Evolutionary conservation across 371 early-diverging fungal genomes (phyloP).

Genomic region (Batrachochytrium dendrobatidis): DNA sequence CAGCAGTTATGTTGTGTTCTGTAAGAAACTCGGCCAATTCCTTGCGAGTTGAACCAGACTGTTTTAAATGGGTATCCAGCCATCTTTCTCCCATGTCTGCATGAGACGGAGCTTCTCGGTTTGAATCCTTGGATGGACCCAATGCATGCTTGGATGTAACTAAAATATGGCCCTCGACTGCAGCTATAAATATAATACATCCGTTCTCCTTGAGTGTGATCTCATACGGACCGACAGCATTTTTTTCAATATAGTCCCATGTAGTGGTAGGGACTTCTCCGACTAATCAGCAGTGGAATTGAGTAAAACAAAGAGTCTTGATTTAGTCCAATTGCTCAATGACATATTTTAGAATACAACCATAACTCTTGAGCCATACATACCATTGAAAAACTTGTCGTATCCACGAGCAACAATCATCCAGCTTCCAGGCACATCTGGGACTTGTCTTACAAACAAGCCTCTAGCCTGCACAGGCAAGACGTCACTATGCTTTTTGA

Average conservation of each 20-base stretch:
- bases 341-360: no score
- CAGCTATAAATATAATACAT: constrained; percentile 83
- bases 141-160: constrained; percentile 84
- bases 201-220: constrained; percentile 93
- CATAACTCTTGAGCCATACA: no score
- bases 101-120: constrained; percentile 35
- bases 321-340: background rate
- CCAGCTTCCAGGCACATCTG: constrained; percentile 3
- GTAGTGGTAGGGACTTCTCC: constrained; percentile 23
- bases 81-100: constrained; percentile 70
- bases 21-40: constrained; percentile 71
- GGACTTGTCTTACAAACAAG: constrained; percentile 57
- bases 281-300: constrained; percentile 14
- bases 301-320: background rate
- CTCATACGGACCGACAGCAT: constrained; percentile 81
- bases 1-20: constrained; percentile 67
- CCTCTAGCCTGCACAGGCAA: constrained; percentile 78
- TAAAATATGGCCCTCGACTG: constrained; percentile 56
- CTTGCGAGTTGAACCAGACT: constrained; percentile 42
- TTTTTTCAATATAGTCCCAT: constrained; percentile 48
- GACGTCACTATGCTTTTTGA: background rate
- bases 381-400: constrained; percentile 88
- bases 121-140: constrained; percentile 22
- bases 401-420: constrained; percentile 78
- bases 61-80: constrained; percentile 60